Evolutionary conservation across 2,329 filamentous ascomycete species (phyloP).

Genomic region (Fusarium luffae): DNA sequence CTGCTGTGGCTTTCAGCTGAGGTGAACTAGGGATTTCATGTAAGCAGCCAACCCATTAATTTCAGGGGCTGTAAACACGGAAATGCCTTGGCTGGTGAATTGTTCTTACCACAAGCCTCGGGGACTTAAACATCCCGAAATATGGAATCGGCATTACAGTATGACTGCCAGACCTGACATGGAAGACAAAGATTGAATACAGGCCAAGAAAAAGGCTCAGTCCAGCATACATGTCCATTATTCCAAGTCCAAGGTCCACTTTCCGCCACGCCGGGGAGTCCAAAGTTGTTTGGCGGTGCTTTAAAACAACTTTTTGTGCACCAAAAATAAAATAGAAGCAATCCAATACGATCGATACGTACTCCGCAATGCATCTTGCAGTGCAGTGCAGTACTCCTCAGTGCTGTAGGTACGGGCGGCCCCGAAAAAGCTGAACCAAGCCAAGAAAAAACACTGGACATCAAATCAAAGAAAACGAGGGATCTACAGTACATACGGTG

Average conservation of each 20-base stretch:
- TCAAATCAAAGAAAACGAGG: slow-evolving; percentile 36
- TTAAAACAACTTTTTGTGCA: slow-evolving; percentile 17
- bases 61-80: slow-evolving; percentile 15
- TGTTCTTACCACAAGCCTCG: slow-evolving; percentile 5
- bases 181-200: neutral
- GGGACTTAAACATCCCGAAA: neutral
- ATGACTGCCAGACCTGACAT: neutral
- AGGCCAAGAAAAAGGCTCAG: neutral
- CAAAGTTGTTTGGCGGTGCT: slow-evolving; percentile 11
- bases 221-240: slow-evolving; percentile 20
- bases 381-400: too few relatives aligned
- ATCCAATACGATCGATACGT: slow-evolving; percentile 11
- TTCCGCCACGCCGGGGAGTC: slow-evolving; percentile 29
- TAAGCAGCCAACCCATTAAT: slow-evolving; percentile 22
- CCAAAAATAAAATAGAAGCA: slow-evolving; percentile 34
- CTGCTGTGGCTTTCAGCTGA: slow-evolving; percentile 36
- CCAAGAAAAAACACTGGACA: slow-evolving; percentile 33
- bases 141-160: slow-evolving; percentile 1
- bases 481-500: slow-evolving; percentile 27
- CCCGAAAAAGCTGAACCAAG: slow-evolving; percentile 35
- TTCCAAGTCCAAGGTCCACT: slow-evolving; percentile 23
- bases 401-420: slow-evolving; percentile 22
- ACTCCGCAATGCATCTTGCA: neutral
- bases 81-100: slow-evolving; percentile 30
- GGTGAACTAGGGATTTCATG: slow-evolving; percentile 17